Base-by-base conservation (phyloP, 2,329 filamentous ascomycete species). In the Aureobasidium sp. region DNA sequence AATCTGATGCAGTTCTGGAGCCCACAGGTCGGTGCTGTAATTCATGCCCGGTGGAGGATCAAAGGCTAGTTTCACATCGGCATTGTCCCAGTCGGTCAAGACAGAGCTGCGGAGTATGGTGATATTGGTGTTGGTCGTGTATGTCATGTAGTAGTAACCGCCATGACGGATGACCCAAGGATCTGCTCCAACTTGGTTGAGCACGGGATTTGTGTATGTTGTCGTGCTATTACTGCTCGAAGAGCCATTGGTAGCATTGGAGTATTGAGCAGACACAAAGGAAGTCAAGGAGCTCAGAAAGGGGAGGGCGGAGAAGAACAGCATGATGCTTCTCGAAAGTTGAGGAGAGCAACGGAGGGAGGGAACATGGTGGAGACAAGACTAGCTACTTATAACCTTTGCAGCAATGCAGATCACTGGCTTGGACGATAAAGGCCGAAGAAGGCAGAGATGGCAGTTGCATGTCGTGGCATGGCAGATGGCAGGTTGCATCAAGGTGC, bases 1-100 rank as follows among this genome's bases (percentile, higher is more conserved):
- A 37, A 77, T 65, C n/a, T 66, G 62, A 59, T 78, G 75, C 8
- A 78, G 61, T 56, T 78, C 74, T 2, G 74, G 75, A 5, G 74
- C 74, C 74, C 75, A 78, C 6, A 77, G 62, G 53, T 75, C 66
- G 12, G 71, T 75, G 8, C 70, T 71, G 62, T 75, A 76, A 50
- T 70, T 68, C 51, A 66, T 61, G 39, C 70, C 69, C 25, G 63
- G 60, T 27, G 69, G 66, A 12, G 73, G 72, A 27, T 66, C 56
- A 59, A 74, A 75, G 32, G 73, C 62, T 10, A 70, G 56, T 56
- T 70, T 72, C 16, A 62, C 64, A 11, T 76, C 73, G 30, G 72
- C 73, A 54, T 64, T 64, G 38, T 68, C 64, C 72, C 72, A 75
- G 56, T 73, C 63, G 4, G 72, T 74, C 47, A 75, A 60, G 19